Percentiles rank a stretch among this genome's conserved stretches.
phyloP scores from a whole-genome alignment of 306 rosid species.

The Oxytropis ochrocephala region DNA sequence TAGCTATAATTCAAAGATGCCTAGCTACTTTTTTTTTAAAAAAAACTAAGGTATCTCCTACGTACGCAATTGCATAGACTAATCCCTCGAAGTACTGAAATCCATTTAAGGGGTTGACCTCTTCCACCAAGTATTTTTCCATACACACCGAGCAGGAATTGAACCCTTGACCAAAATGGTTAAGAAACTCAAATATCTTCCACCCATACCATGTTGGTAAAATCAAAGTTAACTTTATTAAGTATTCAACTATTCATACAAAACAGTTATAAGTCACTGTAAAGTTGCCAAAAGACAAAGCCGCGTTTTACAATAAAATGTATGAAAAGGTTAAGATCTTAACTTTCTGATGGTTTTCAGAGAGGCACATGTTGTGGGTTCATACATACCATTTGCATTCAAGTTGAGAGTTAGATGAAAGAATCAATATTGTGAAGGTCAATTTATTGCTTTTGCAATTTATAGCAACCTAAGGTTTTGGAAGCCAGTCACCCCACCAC shows the following conservation, averaged over 20 bases:
- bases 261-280: constrained; percentile 24
- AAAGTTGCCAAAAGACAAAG: constrained; percentile 18
- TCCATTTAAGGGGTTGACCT: too few relatives aligned
- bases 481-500: neutral
- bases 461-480: constrained; percentile 35
- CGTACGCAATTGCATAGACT: too few relatives aligned
- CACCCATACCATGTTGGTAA: too few relatives aligned
- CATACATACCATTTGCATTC: constrained; percentile 18
- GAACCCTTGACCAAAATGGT: too few relatives aligned
- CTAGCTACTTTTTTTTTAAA: too few relatives aligned
- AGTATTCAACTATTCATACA: neutral
- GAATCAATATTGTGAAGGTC: constrained; percentile 20
- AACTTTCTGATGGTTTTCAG: constrained; percentile 2
- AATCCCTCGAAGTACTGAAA: too few relatives aligned
- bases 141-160: too few relatives aligned
- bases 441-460: constrained; percentile 25
- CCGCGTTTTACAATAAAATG: constrained; percentile 3
- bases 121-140: too few relatives aligned
- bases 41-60: too few relatives aligned
- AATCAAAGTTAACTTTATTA: constrained; percentile 7
- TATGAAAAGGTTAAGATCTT: constrained; percentile 1
- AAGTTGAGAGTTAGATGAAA: constrained; percentile 8
- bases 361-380: constrained; percentile 24
- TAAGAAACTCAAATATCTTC: too few relatives aligned
- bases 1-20: neutral